These are phyloP conservation scores for Tripidium arundinaceum DNA, from an alignment of 202 grass and related monocot genomes.

Conservation along the genomic window DNA sequence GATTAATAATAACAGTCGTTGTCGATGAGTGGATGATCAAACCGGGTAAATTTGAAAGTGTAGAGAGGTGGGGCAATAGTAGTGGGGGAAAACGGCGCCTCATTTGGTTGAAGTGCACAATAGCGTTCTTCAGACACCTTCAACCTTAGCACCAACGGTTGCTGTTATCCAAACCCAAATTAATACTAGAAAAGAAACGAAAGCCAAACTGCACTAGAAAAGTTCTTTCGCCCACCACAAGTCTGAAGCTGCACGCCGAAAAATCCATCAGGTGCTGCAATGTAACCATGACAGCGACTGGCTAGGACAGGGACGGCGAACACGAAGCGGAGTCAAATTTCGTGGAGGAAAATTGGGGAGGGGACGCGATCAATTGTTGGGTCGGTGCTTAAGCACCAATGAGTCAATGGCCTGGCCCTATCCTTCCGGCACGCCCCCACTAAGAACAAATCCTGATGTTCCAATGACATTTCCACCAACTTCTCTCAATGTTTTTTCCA, in stretches of 20 bases:
- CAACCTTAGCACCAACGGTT: neutral
- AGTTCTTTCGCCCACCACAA: slow-evolving; percentile 2
- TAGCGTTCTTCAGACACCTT: neutral
- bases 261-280: neutral
- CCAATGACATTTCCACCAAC: neutral
- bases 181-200: neutral
- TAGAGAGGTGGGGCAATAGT: too few species aligned
- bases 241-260: slow-evolving; percentile 12
- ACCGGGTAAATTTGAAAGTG: neutral
- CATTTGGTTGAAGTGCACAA: neutral
- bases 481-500: neutral
- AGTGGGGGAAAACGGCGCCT: neutral
- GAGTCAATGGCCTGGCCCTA: neutral
- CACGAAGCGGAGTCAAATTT: slow-evolving; percentile 13
- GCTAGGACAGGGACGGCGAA: slow-evolving; percentile 2
- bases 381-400: slow-evolving; percentile 36
- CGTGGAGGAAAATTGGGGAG: neutral
- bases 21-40: neutral
- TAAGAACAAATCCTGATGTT: neutral
- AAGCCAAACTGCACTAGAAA: neutral
- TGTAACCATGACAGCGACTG: neutral
- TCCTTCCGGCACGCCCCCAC: slow-evolving; percentile 15
- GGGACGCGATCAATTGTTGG: slow-evolving; percentile 20
- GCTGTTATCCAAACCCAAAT: slow-evolving; percentile 1
- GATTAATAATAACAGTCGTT: neutral